phyloP scores from a whole-genome alignment of 768 basidiomycete species.

The Calvatia gigantea region DNA sequence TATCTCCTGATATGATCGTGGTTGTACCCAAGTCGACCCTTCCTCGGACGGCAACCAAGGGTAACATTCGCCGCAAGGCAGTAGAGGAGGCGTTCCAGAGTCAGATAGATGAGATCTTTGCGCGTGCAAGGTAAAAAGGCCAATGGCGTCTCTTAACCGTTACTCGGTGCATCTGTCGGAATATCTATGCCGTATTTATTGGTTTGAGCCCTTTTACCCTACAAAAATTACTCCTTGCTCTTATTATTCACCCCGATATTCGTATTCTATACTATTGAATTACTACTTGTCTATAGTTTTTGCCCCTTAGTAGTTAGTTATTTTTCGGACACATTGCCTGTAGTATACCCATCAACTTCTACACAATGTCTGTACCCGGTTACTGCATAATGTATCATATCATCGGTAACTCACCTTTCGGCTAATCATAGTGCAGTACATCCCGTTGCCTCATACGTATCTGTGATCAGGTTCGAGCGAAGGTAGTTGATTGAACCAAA shows the following conservation, averaged over 20 bases:
- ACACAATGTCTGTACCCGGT: background rate
- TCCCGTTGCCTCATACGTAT: background rate
- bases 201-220: slow-evolving; percentile 10
- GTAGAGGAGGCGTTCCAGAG: slow-evolving; percentile 64
- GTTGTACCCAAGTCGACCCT: slow-evolving; percentile 63
- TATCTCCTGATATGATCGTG: slow-evolving; percentile 58
- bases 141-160: no score
- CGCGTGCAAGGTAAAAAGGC: slow-evolving; percentile 12
- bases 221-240: slow-evolving; percentile 3
- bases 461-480: background rate
- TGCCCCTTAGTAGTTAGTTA: background rate
- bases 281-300: slow-evolving; percentile 4
- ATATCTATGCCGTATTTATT: slow-evolving; percentile 12
- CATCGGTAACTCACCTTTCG: background rate
- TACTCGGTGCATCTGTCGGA: background rate
- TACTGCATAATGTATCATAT: slow-evolving; percentile 3
- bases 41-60: slow-evolving; percentile 78
- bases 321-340: slow-evolving; percentile 1
- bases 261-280: slow-evolving; percentile 11
- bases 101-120: slow-evolving; percentile 59
- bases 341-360: slow-evolving; percentile 6
- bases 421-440: background rate
- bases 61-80: slow-evolving; percentile 74
- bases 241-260: background rate
- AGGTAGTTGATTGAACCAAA: background rate